Percentiles rank a stretch among this genome's conserved stretches.
Evolutionary conservation across 768 basidiomycete species (phyloP).

Genomic region (Coprinopsis cinerea): DNA sequence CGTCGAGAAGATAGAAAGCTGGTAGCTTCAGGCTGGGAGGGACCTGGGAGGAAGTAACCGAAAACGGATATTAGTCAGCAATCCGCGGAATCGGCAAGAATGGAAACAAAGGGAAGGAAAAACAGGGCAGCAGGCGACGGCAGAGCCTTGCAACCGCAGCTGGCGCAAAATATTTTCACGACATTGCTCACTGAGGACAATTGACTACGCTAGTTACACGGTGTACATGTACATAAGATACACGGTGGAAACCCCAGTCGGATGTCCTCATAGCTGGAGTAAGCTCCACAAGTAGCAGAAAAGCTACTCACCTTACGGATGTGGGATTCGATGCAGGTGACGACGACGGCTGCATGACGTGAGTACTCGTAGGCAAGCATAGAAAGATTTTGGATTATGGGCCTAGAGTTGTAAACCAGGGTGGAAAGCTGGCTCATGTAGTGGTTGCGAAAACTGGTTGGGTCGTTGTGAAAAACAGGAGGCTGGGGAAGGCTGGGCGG

Average conservation of each 20-base stretch:
- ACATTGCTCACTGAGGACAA: background rate
- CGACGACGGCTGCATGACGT: constrained; percentile 73
- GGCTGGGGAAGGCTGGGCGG: constrained; percentile 35
- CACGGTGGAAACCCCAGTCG: constrained; percentile 17
- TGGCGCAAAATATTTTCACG: background rate
- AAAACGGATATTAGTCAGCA: constrained; percentile 66
- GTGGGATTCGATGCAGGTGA: constrained; percentile 77
- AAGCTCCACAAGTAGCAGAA: constrained; percentile 1
- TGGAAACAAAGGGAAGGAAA: constrained; percentile 22
- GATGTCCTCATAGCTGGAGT: background rate
- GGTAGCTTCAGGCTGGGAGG: constrained; percentile 88
- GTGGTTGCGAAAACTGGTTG: constrained; percentile 17
- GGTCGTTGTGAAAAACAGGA: constrained; percentile 24
- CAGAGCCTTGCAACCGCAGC: constrained; percentile 77
- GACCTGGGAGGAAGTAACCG: constrained; percentile 51
- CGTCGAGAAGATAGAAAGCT: constrained; percentile 91
- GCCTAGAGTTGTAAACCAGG: constrained; percentile 91
- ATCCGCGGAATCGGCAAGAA: constrained; percentile 42
- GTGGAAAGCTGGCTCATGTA: constrained; percentile 61
- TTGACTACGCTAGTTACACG: too few species aligned
- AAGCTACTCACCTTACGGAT: constrained; percentile 77
- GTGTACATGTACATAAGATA: too few species aligned
- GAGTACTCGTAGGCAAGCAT: constrained; percentile 86
- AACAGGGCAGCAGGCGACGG: constrained; percentile 7
- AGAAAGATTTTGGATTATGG: constrained; percentile 89